Evolutionary conservation across 1,139 yeast species (phyloP).

Genomic region (Taphrina flavorubra): DNA sequence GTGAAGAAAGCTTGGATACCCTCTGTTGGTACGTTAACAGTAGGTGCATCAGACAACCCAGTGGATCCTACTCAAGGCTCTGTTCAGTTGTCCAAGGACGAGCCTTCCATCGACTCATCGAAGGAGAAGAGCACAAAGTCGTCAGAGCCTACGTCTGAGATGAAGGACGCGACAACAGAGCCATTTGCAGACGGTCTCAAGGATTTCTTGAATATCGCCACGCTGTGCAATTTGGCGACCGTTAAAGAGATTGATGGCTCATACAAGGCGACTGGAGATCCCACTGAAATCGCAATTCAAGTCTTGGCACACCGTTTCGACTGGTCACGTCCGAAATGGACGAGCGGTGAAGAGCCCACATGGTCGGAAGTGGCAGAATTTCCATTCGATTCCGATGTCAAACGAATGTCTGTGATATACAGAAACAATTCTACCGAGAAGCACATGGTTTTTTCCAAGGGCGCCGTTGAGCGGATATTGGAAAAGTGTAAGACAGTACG

Average conservation of each 20-base stretch:
- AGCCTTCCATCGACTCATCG: conserved; percentile 4
- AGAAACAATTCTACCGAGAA: conserved; percentile 51
- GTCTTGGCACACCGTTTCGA: conserved; percentile 68
- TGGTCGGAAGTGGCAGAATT: conserved; percentile 64
- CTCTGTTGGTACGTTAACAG: conserved; percentile 68
- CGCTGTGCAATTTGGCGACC: conserved; percentile 75
- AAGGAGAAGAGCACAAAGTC: not conserved
- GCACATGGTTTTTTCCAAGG: conserved; percentile 65
- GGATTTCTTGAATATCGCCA: conserved; percentile 65
- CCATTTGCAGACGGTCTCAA: conserved; percentile 48
- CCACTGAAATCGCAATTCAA: conserved; percentile 82
- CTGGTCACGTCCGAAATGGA: conserved; percentile 53
- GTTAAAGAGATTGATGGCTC: conserved; percentile 55
- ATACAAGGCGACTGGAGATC: conserved; percentile 85
- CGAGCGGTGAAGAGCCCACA: conserved; percentile 46
- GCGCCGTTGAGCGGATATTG: conserved; percentile 78
- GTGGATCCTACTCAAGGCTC: conserved; percentile 74
- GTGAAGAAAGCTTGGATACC: conserved; percentile 79
- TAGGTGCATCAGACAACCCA: conserved; percentile 68
- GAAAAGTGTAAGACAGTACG: conserved; percentile 57
- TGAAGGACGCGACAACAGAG: not conserved
- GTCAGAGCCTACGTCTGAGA: conserved; percentile 1
- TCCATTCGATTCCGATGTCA: conserved; percentile 79
- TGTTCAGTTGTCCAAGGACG: conserved; percentile 48
- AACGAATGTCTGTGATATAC: conserved; percentile 51